Percentiles rank a stretch among this genome's conserved stretches.
Evolutionary conservation across 2,329 filamentous ascomycete species (phyloP).

Genomic region (Aschersonia sp.): DNA sequence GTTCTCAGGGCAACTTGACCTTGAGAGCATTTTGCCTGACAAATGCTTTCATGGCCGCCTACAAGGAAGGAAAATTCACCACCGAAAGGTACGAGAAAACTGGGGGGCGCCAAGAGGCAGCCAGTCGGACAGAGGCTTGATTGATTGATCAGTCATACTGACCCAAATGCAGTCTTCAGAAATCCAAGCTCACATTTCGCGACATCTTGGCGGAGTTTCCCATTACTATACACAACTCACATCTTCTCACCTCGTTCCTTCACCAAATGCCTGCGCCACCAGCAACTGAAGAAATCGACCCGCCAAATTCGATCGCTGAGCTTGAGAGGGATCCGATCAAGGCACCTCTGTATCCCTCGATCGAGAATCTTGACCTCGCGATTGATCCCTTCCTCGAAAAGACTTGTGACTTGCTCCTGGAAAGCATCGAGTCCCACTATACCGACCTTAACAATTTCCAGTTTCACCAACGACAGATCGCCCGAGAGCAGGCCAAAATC

Average conservation of each 20-base stretch:
- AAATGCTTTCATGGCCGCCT: slow-evolving; percentile 74
- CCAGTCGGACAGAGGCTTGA: no score
- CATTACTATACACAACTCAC: slow-evolving; percentile 86
- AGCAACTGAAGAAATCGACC: slow-evolving; percentile 48
- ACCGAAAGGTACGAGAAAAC: slow-evolving; percentile 62
- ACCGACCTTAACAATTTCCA: slow-evolving; percentile 99
- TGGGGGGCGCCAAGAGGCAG: not conserved
- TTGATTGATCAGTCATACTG: not conserved
- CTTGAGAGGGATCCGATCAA: slow-evolving; percentile 51
- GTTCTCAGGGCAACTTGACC: slow-evolving; percentile 80
- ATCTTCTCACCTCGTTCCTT: slow-evolving; percentile 87
- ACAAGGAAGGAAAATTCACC: slow-evolving; percentile 96
- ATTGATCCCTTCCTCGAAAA: slow-evolving; percentile 98
- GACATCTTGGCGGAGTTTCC: slow-evolving; percentile 89
- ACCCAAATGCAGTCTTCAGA: slow-evolving; percentile 60
- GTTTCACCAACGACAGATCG: slow-evolving; percentile 84
- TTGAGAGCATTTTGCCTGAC: slow-evolving; percentile 85
- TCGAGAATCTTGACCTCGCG: slow-evolving; percentile 78
- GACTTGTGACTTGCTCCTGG: slow-evolving; percentile 89
- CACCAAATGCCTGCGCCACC: slow-evolving; percentile 72
- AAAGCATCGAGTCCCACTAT: slow-evolving; percentile 95
- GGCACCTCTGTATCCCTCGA: slow-evolving; percentile 68
- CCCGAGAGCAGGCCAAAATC: slow-evolving; percentile 92
- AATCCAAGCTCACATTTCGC: slow-evolving; percentile 84
- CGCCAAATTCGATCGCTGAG: slow-evolving; percentile 67